A percentile compares a stretch with the other conserved stretches of the same genome.
These are phyloP conservation scores for Eucalyptus erythrocorys DNA, from an alignment of 345 rosid species.

Conservation along the genomic window DNA sequence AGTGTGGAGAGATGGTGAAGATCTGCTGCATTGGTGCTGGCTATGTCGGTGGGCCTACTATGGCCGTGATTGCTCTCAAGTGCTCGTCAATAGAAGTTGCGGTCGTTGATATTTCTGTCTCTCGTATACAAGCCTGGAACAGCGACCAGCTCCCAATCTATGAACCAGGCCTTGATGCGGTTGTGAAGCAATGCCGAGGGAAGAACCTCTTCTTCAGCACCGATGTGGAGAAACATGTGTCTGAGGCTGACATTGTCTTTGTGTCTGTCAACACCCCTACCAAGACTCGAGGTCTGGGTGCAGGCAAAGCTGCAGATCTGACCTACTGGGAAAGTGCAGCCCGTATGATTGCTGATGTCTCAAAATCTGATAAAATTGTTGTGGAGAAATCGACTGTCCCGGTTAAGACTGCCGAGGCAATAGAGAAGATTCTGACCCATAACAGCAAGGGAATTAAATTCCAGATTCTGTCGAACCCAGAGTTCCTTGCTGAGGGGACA, in stretches of 20 bases:
- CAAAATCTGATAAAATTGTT: conserved; percentile 80
- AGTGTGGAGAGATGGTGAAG: conserved; percentile 68
- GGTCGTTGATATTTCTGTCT: conserved; percentile 77
- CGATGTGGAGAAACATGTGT: conserved; percentile 77
- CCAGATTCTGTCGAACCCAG: conserved; percentile 93
- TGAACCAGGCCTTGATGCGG: conserved; percentile 89
- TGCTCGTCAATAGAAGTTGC: conserved; percentile 83
- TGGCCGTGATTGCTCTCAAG: conserved; percentile 93
- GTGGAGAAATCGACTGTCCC: conserved; percentile 98
- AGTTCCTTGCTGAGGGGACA: conserved; percentile 96
- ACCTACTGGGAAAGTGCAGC: conserved; percentile 99
- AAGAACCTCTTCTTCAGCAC: conserved; percentile 92
- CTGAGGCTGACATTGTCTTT: conserved; percentile 83
- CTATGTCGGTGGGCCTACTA: conserved; percentile 92
- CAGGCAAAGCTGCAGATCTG: conserved; percentile 95
- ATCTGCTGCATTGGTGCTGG: conserved; percentile 98
- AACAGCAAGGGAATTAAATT: conserved; percentile 92
- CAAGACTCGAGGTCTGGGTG: conserved; percentile 88
- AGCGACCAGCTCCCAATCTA: conserved; percentile 87
- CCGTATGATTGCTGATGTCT: conserved; percentile 90
- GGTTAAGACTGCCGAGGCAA: conserved; percentile 89
- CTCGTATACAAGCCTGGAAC: conserved; percentile 85
- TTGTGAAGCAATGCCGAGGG: conserved; percentile 81
- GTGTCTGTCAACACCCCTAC: conserved; percentile 95
- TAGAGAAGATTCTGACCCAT: conserved; percentile 86